Conservation (phyloP, 208 protist species). For the Trypanosoma vivax region DNA sequence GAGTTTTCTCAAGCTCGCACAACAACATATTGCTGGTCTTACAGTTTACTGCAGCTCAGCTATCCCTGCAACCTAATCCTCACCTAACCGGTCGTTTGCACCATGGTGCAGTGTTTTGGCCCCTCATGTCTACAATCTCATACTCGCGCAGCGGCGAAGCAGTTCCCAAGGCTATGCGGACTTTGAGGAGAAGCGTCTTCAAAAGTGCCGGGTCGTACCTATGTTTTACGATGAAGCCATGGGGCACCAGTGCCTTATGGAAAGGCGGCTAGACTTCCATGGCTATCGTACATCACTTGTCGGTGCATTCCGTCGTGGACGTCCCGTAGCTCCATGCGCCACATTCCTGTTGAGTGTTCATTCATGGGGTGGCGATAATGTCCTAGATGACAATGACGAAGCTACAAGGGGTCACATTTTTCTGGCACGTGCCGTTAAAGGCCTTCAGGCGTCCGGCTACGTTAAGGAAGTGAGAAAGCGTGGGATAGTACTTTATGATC, state of each 20-base stretch:
- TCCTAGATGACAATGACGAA: background rate
- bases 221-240: constrained; percentile 55
- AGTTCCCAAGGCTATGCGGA: background rate
- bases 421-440: constrained; percentile 34
- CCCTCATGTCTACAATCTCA: constrained; percentile 9
- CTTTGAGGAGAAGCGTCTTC: background rate
- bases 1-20: constrained; percentile 1
- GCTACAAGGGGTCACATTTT: constrained; percentile 13
- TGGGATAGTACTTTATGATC: background rate
- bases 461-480: constrained; percentile 17
- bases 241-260: constrained; percentile 29
- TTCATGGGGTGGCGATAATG: background rate
- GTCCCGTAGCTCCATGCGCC: constrained; percentile 25
- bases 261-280: constrained; percentile 26
- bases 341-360: constrained; percentile 28
- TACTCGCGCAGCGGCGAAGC: background rate
- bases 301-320: constrained; percentile 39
- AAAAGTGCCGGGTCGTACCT: background rate
- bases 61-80: background rate
- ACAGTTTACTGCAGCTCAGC: background rate
- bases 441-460: constrained; percentile 34
- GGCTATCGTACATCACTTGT: constrained; percentile 38
- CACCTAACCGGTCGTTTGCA: background rate
- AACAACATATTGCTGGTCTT: constrained; percentile 14
- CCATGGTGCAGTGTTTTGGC: background rate